Evolutionary conservation across 2,329 filamentous ascomycete species (phyloP), one percentile per base, ranked within the genome.

Genomic region (Hypoxylon sp.): DNA sequence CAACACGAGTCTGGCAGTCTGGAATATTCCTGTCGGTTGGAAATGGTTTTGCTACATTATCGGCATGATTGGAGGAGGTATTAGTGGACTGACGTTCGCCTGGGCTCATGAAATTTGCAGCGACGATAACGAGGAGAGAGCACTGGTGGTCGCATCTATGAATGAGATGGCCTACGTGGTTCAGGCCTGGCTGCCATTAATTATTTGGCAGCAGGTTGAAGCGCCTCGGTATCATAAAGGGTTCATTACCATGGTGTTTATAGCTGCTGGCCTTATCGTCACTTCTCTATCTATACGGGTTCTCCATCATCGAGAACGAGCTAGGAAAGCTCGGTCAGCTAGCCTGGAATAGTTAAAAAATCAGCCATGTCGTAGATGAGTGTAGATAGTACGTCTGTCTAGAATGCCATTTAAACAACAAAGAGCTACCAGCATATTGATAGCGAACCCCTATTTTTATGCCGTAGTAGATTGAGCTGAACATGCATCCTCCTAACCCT

Each of bases 161-260:
- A 92, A 92, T 65, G 85, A 90, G 74, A 85, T 92, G 80, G 89
- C 89, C 0, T 91, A 91, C 65, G 88, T 91, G 1, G 78, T 93
- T 46, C 89, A 92, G 73, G 88, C 89, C 0, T 92, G 90, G 90
- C 75, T 93, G 45, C 90, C 90, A 5, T 82, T 90, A 32, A 75
- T 91, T 7, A 83, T 91, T 9, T 91, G 89, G 89, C 86, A 89
- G 78, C 87, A 89, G 73, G 82, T 89, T 0, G 87, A 91, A 62
- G 86, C 85, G 0, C 89, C 89, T 0, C 69, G 79, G 46, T 91
- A 91, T 61, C 80, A 79, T 0, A 90, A 90, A 71, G 89, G 89
- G 0, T 90, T 85, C 55, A 82, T 87, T 9, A 89, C 87, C 0
- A 83, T 85, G 68, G 78, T 85, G 4, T 80, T 82, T 5, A 73